A percentile compares a stretch with the other conserved stretches of the same genome.
phyloP scores from a whole-genome alignment of 2,329 filamentous ascomycete genomes.

The Tolypocladium guangdongense region DNA sequence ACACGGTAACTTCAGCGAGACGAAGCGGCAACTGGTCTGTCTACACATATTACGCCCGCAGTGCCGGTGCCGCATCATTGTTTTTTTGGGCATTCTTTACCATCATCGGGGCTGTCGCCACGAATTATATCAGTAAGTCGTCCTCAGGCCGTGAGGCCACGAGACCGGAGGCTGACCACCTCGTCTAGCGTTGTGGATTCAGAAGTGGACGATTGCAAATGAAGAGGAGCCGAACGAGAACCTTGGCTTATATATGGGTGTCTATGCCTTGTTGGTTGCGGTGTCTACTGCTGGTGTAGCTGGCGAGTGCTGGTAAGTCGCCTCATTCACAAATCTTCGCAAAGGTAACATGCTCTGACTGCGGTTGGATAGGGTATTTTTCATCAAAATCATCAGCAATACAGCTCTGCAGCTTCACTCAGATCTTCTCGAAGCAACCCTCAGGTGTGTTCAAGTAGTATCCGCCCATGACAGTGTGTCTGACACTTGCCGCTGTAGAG shows the following conservation, averaged over 20 bases:
- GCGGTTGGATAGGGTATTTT: background rate
- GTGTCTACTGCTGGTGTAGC: background rate
- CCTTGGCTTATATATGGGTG: background rate
- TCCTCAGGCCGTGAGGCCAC: background rate
- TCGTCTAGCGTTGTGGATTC: background rate
- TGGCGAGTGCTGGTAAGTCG: background rate
- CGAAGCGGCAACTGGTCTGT: slow-evolving; percentile 1
- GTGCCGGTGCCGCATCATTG: background rate
- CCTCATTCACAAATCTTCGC: background rate
- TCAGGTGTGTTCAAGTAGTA: slow-evolving; percentile 4
- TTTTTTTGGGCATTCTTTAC: background rate
- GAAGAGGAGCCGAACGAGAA: background rate
- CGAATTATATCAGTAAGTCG: background rate
- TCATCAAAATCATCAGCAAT: slow-evolving; percentile 1
- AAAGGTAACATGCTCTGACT: background rate
- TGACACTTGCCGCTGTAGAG: background rate
- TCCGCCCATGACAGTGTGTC: background rate
- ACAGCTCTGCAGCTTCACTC: slow-evolving; percentile 15
- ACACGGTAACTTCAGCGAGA: background rate
- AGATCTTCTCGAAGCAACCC: slow-evolving; percentile 18
- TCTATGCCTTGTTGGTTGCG: background rate
- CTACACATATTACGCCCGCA: background rate
- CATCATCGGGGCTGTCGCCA: background rate
- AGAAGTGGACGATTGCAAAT: background rate
- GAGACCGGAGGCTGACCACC: background rate